Base-by-base conservation (phyloP, 257 asterid genomes). In the Nicotiana obtusifolia region DNA sequence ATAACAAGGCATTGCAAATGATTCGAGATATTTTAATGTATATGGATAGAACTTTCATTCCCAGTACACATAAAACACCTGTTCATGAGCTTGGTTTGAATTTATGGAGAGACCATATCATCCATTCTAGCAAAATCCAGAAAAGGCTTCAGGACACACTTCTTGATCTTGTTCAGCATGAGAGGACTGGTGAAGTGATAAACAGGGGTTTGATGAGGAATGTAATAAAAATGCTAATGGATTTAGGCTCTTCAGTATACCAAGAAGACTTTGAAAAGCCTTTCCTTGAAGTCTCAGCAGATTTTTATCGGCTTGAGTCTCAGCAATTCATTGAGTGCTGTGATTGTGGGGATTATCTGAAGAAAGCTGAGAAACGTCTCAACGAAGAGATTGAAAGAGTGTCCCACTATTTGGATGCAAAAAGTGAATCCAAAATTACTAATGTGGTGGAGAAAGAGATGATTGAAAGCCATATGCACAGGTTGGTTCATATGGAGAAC, bases 1-100 rank as follows among this genome's bases (percentile, higher is more conserved):
- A 85, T 76, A 85, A 80, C 82, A 85, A 85, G 84, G 88, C 88
- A 76, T 77, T 83, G 81, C 88, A 85, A 69, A 85, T 85, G 88
- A 85, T 85, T 67, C 86, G 88, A 24, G 88, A 85, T 78, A 85
- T 85, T 53, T 69, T 85, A 53, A 85, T 85, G 88, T 85, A 85
- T 79, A 83, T 85, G 88, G 88, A 85, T 71, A 80, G 88, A 31
- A 83, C 88, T 35, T 85, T 83, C 77, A 80, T 85, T 69, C 88
- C 84, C 14, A 85, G 81, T 81, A 83, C 84, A 30, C 88, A 77
- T 22, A 85, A 85, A 85, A 85, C 86, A 47, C 86, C 86, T 3
- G 88, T 85, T 37, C 77, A 85, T 47, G 88, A 85, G 82, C 86
- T 85, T 67, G 88, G 88, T 19, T 17, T 85, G 80, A 83, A 85